A percentile compares a stretch with the other conserved stretches of the same genome.
phyloP scores from a whole-genome alignment of 305 asterid species.

The Euphrasia arctica region DNA sequence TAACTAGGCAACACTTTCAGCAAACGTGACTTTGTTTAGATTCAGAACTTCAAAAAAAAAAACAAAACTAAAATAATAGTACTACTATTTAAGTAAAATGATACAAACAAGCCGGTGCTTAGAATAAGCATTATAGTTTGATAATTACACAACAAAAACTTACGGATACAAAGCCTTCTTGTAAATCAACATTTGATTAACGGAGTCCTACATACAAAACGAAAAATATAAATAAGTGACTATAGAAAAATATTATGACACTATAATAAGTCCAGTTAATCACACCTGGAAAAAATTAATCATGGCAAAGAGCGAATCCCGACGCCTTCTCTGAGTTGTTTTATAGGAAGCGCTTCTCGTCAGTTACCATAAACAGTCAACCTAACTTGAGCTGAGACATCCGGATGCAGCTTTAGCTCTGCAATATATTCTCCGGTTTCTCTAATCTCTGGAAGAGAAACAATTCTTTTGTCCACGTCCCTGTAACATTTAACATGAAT shows the following conservation, averaged over 20 bases:
- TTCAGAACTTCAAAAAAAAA: neutral
- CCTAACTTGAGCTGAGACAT: constrained; percentile 76
- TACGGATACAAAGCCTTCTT: neutral
- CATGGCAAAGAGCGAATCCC: constrained; percentile 9
- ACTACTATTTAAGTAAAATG: neutral
- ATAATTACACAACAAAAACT: neutral
- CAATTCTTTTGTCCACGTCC: constrained; percentile 86
- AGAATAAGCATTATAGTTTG: neutral
- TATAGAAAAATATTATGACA: neutral
- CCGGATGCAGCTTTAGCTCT: constrained; percentile 94
- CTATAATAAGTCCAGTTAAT: neutral
- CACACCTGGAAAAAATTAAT: neutral
- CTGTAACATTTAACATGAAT: constrained; percentile 33
- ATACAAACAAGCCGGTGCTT: neutral
- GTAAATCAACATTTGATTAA: constrained; percentile 1
- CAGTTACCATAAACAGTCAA: constrained; percentile 71
- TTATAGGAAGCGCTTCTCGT: constrained; percentile 28
- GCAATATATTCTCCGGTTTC: constrained; percentile 91
- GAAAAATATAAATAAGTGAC: neutral
- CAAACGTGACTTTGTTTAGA: no score
- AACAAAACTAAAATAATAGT: neutral
- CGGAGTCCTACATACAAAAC: constrained; percentile 7
- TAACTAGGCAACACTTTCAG: no score
- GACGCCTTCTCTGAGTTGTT: constrained; percentile 26
- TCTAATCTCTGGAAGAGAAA: constrained; percentile 89